These are phyloP conservation scores for Myriosclerotinia duriaeana DNA, from an alignment of 2,329 filamentous ascomycete genomes.

Conservation along the genomic window DNA sequence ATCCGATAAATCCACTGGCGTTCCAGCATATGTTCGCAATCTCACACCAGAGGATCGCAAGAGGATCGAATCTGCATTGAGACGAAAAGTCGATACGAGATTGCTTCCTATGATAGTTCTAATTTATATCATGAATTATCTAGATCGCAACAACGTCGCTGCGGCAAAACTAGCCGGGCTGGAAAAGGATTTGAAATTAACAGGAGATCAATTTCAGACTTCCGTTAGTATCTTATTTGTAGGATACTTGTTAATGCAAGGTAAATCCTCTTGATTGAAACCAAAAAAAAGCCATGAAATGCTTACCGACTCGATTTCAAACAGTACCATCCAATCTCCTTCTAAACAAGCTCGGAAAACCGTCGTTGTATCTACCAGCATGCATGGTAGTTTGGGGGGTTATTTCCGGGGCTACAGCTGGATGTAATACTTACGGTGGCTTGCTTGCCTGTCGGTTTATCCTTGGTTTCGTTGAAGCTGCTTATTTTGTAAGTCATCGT, in stretches of 20 bases:
- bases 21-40: conserved; percentile 42
- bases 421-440: conserved; percentile 48
- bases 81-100: conserved; percentile 63
- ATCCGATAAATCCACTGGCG: background rate
- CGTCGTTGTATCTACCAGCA: conserved; percentile 51
- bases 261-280: background rate
- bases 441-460: conserved; percentile 50
- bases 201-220: conserved; percentile 46
- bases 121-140: conserved; percentile 70
- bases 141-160: conserved; percentile 60
- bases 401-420: conserved; percentile 51
- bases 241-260: conserved; percentile 45
- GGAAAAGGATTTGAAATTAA: conserved; percentile 45
- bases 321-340: conserved; percentile 49
- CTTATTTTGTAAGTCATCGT: conserved; percentile 49
- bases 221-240: conserved; percentile 45
- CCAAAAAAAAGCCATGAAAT: background rate
- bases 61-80: conserved; percentile 55
- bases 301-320: background rate
- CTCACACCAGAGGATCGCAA: conserved; percentile 53
- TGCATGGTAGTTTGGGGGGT: conserved; percentile 52
- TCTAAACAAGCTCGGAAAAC: conserved; percentile 50
- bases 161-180: conserved; percentile 53
- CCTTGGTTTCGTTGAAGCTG: conserved; percentile 55
- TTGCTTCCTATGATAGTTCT: conserved; percentile 66